These are phyloP conservation scores for Xylaria cubensis DNA, from an alignment of 495 filamentous ascomycete species.

Conservation along the genomic window DNA sequence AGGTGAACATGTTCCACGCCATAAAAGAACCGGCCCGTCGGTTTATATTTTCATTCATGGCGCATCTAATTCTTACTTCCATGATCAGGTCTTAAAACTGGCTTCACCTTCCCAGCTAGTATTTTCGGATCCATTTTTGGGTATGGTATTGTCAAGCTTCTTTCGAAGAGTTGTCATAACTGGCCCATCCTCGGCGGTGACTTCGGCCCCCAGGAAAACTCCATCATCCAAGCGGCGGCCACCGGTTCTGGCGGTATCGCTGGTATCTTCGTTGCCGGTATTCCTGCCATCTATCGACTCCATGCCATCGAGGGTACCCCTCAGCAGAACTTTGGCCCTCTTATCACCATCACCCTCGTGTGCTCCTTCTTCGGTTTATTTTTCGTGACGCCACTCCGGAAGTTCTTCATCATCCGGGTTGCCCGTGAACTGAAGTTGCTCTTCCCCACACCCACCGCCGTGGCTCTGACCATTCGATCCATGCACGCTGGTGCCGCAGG, in stretches of 20 bases:
- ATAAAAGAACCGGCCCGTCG: neutral
- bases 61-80: constrained; percentile 33
- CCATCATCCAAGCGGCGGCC: constrained; percentile 68
- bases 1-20: constrained; percentile 28
- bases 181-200: constrained; percentile 65
- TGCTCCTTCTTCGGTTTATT: constrained; percentile 73
- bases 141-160: constrained; percentile 67
- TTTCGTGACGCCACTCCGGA: constrained; percentile 70
- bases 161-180: constrained; percentile 53
- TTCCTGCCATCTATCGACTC: constrained; percentile 69
- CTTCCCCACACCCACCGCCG: constrained; percentile 70
- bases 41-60: neutral
- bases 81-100: constrained; percentile 65
- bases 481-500: constrained; percentile 66
- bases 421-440: constrained; percentile 66
- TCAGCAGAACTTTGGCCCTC: constrained; percentile 60
- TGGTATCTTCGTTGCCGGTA: constrained; percentile 67
- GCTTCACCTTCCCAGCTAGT: constrained; percentile 67
- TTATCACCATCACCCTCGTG: constrained; percentile 67
- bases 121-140: constrained; percentile 70
- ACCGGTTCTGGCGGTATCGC: constrained; percentile 68
- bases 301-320: constrained; percentile 57
- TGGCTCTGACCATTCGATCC: constrained; percentile 67
- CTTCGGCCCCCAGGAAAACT: constrained; percentile 73
- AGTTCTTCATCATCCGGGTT: constrained; percentile 73